Evolutionary conservation across 306 rosid species (phyloP).

Genomic region (Prunus dulcis): DNA sequence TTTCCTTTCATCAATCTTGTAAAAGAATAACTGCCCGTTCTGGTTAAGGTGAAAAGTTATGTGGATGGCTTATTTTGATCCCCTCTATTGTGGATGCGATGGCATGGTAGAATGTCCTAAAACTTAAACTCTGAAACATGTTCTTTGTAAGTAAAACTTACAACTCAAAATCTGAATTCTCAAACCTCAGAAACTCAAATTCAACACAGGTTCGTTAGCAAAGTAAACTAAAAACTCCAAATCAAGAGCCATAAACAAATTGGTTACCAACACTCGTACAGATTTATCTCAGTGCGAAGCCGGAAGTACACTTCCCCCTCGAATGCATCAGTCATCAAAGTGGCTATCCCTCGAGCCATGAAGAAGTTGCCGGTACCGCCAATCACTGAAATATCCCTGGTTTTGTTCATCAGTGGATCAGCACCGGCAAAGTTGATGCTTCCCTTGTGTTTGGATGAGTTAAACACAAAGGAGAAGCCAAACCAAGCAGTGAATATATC

Average conservation of each 20-base stretch:
- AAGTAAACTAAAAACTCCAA: too few relatives aligned
- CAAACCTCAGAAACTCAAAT: background rate
- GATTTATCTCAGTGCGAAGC: slow-evolving; percentile 48
- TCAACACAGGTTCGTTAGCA: background rate
- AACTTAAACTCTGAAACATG: background rate
- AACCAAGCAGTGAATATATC: slow-evolving; percentile 62
- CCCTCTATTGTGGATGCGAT: background rate
- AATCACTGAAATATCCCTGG: slow-evolving; percentile 55
- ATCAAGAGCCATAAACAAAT: background rate
- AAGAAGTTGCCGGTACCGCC: slow-evolving; percentile 81
- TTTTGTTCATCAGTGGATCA: slow-evolving; percentile 55
- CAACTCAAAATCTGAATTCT: background rate
- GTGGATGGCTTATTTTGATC: background rate
- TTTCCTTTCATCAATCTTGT: background rate
- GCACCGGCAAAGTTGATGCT: slow-evolving; percentile 63
- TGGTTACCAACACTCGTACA: slow-evolving; percentile 40
- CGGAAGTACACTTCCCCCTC: slow-evolving; percentile 67
- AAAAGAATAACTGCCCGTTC: background rate
- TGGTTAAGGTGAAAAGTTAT: background rate
- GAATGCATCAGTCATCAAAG: slow-evolving; percentile 48
- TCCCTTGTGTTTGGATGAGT: slow-evolving; percentile 44
- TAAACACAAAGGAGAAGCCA: slow-evolving; percentile 59
- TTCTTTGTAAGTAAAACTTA: background rate
- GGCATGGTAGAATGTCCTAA: too few relatives aligned
- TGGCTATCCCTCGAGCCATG: slow-evolving; percentile 75